These are phyloP conservation scores for Solanum etuberosum DNA, from an alignment of 257 asterid species.

Conservation along the genomic window DNA sequence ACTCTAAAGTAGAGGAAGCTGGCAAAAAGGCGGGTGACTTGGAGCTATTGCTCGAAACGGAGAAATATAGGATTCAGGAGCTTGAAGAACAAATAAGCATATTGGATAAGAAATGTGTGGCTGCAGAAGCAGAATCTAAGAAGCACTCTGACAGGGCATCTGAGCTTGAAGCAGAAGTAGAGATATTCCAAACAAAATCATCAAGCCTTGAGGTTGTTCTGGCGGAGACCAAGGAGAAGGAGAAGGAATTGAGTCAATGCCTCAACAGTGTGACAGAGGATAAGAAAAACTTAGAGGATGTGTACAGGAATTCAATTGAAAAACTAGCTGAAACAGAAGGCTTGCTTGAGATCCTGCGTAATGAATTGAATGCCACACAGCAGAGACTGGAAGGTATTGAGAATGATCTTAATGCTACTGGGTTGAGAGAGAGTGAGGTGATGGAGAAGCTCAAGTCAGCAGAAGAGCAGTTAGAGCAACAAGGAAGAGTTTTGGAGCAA, in stretches of 20 bases:
- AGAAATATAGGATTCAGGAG: constrained; percentile 66
- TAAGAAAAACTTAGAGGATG: constrained; percentile 47
- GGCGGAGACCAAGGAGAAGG: constrained; percentile 50
- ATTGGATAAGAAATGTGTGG: constrained; percentile 43
- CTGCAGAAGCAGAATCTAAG: constrained; percentile 38
- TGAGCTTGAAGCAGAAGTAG: constrained; percentile 61
- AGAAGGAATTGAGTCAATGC: constrained; percentile 37
- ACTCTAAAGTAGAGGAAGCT: constrained; percentile 54
- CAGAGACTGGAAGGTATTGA: constrained; percentile 56
- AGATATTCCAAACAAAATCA: constrained; percentile 46
- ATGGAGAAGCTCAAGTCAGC: constrained; percentile 61
- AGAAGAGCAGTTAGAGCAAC: constrained; percentile 62
- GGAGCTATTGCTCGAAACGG: constrained; percentile 69
- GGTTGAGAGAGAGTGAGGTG: constrained; percentile 39
- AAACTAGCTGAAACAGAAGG: constrained; percentile 62
- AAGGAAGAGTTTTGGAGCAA: constrained; percentile 41
- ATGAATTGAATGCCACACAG: constrained; percentile 43
- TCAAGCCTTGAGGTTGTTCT: constrained; percentile 58
- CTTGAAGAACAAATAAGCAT: constrained; percentile 63
- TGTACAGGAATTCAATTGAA: constrained; percentile 31
- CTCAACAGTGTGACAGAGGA: constrained; percentile 43
- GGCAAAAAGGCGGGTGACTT: constrained; percentile 48
- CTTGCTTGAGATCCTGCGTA: constrained; percentile 37
- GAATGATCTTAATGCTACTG: constrained; percentile 47
- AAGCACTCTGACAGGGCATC: constrained; percentile 33